Percentiles rank a stretch among this genome's conserved stretches.
Evolutionary conservation across 129 eudicot species (phyloP).

Genomic region (Erigeron canadensis): DNA sequence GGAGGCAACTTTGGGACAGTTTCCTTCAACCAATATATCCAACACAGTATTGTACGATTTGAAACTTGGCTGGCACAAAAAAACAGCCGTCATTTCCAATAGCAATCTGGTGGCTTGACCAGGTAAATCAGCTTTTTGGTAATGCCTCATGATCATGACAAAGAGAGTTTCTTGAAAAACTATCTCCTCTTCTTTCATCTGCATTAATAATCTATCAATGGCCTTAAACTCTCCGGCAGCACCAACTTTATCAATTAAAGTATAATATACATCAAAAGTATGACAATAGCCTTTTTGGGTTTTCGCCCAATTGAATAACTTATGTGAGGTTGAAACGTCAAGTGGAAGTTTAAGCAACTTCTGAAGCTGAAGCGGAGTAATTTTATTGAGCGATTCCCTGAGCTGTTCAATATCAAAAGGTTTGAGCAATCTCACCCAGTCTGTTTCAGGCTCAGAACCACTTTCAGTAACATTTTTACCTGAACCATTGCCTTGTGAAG

Average conservation of each 20-base stretch:
- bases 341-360: conserved; percentile 73
- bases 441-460: conserved; percentile 50
- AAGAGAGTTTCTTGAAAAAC: conserved; percentile 72
- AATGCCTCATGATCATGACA: conserved; percentile 67
- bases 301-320: conserved; percentile 70
- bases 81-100: conserved; percentile 72
- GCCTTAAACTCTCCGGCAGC: conserved; percentile 55
- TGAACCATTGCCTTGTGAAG: conserved; percentile 26
- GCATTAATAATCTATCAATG: conserved; percentile 65
- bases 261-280: conserved; percentile 78
- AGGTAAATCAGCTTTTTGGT: conserved; percentile 79
- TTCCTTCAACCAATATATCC: conserved; percentile 65
- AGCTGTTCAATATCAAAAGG: conserved; percentile 84
- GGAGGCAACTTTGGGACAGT: conserved; percentile 72
- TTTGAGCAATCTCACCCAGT: conserved; percentile 78
- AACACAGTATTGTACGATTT: conserved; percentile 75
- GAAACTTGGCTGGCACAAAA: conserved; percentile 58
- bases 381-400: conserved; percentile 48
- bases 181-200: conserved; percentile 78
- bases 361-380: conserved; percentile 70
- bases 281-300: conserved; percentile 74
- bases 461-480: conserved; percentile 6
- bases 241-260: conserved; percentile 70
- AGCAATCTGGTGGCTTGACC: conserved; percentile 88
- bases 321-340: conserved; percentile 71